These are phyloP conservation scores for Bromus sterilis DNA, from an alignment of 176 grass and related monocot species.

Conservation along the genomic window DNA sequence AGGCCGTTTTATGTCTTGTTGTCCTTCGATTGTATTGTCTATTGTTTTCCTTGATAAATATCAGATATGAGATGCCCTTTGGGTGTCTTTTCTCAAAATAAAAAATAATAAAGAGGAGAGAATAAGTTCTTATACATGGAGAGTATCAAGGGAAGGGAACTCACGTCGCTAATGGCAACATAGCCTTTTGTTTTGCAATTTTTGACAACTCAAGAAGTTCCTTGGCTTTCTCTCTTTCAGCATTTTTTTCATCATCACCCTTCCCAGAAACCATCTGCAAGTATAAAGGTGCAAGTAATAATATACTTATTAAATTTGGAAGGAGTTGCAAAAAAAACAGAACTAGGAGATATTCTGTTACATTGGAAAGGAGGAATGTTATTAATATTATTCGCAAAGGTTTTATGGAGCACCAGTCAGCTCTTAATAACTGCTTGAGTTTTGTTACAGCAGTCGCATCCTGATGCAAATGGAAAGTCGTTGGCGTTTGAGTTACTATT, in stretches of 20 bases:
- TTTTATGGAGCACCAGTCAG: neutral
- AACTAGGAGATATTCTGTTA: neutral
- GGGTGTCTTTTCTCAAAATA: no score
- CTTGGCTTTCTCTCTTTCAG: conserved; percentile 81
- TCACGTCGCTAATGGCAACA: conserved; percentile 49
- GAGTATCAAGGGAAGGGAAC: conserved; percentile 16
- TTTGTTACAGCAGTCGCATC: neutral
- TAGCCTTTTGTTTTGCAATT: conserved; percentile 54
- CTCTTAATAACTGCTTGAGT: neutral
- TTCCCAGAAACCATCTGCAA: conserved; percentile 89
- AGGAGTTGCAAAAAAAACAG: neutral
- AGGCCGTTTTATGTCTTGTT: no score
- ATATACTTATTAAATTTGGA: neutral
- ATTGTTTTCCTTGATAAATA: no score
- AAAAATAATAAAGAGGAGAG: no score
- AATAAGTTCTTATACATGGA: neutral
- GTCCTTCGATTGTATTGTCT: no score
- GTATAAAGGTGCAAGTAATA: neutral
- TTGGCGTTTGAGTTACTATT: neutral
- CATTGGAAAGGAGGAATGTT: neutral
- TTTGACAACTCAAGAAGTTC: conserved; percentile 56
- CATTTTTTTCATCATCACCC: conserved; percentile 53
- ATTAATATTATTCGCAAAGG: neutral
- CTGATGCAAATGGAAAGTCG: neutral
- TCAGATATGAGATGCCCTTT: no score